A percentile compares a stretch with the other conserved stretches of the same genome.
These are phyloP conservation scores for Dipteronia sinensis DNA, from an alignment of 345 rosid genomes.

Conservation along the genomic window DNA sequence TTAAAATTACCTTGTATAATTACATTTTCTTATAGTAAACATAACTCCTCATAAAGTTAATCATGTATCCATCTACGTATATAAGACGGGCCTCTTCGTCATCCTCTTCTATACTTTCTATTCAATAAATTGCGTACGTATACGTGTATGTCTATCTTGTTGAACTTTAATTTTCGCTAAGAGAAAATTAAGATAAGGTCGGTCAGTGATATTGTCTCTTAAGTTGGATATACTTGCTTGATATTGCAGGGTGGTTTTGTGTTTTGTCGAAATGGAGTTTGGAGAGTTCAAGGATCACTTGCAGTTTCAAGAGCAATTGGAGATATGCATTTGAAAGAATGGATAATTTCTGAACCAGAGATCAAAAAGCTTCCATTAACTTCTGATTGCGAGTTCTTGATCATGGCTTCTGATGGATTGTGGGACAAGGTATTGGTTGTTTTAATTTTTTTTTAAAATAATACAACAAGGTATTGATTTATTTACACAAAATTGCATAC, in stretches of 20 bases:
- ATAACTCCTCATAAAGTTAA: too few species aligned
- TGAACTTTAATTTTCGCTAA: too few species aligned
- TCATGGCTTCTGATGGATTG: slow-evolving; percentile 61
- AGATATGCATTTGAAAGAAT: slow-evolving; percentile 52
- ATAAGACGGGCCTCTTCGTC: too few species aligned
- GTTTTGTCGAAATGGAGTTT: slow-evolving; percentile 40
- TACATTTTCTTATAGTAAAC: too few species aligned
- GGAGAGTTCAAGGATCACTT: slow-evolving; percentile 58
- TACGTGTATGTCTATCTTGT: not conserved
- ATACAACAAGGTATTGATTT: too few species aligned
- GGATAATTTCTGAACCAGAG: slow-evolving; percentile 61
- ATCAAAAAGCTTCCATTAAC: slow-evolving; percentile 31
- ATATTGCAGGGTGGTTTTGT: slow-evolving; percentile 54
- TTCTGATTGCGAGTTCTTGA: slow-evolving; percentile 45
- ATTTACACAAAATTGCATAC: too few species aligned
- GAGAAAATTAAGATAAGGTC: too few species aligned
- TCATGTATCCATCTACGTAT: too few species aligned
- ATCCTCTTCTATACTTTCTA: too few species aligned
- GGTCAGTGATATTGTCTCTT: not conserved
- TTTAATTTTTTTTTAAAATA: too few species aligned
- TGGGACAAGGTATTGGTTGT: slow-evolving; percentile 52
- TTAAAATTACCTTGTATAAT: too few species aligned
- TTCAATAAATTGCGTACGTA: too few species aligned
- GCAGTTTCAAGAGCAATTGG: slow-evolving; percentile 62
- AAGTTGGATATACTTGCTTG: not conserved